phyloP scores from a whole-genome alignment of 805 yeast genomes.

The Scheffersomyces coipomensis region DNA sequence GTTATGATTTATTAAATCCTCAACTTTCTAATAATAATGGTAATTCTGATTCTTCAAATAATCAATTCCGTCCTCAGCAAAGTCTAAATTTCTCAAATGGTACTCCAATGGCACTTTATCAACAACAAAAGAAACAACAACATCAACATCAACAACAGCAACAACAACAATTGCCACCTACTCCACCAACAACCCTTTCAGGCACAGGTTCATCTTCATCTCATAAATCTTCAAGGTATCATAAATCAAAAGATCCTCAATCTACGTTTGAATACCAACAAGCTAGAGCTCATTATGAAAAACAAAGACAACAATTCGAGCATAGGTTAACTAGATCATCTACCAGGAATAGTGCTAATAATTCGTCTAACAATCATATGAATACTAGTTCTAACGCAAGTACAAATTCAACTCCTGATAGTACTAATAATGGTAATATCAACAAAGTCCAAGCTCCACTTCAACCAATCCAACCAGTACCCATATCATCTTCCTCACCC shows the following conservation, averaged over 20 bases:
- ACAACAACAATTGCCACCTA: too few species aligned
- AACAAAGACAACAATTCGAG: slow-evolving; percentile 15
- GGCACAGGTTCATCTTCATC: slow-evolving; percentile 3
- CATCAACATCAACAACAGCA: slow-evolving; percentile 3
- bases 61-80: slow-evolving; percentile 26
- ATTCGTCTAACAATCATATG: too few species aligned
- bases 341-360: neutral
- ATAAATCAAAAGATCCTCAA: neutral
- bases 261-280: slow-evolving; percentile 16
- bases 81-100: slow-evolving; percentile 21
- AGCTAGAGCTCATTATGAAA: slow-evolving; percentile 21
- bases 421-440: neutral
- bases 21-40: slow-evolving; percentile 1
- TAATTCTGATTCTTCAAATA: slow-evolving; percentile 8
- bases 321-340: neutral
- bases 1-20: slow-evolving; percentile 21
- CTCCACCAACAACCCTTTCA: slow-evolving; percentile 5
- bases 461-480: neutral
- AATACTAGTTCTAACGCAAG: neutral
- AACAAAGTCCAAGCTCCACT: neutral
- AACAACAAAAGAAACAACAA: slow-evolving; percentile 4
- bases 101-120: slow-evolving; percentile 6
- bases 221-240: slow-evolving; percentile 1
- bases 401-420: neutral
- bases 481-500: neutral